Base-by-base conservation (phyloP, 495 filamentous ascomycete species). In the Cercophora scortea region DNA sequence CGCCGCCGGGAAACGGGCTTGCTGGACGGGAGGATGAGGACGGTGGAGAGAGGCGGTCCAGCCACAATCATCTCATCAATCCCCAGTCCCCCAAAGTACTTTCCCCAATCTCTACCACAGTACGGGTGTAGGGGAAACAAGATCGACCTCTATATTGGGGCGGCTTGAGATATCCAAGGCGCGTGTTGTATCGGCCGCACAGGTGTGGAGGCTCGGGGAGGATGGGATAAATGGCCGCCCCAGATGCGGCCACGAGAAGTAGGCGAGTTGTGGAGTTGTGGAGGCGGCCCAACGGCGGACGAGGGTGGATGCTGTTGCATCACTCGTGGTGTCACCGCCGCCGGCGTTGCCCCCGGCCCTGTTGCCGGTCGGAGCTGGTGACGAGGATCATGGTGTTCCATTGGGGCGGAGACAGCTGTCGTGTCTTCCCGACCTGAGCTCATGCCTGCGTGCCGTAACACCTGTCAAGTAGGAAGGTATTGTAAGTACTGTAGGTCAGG, bases 251-350 rank as follows among this genome's bases (percentile, higher is more conserved):
- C 56, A 15, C 41, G 2, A 38, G 13, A 38, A 44, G 25, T 47
- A 58, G 55, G 49, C 43, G 47, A 53, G 45, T 25, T 25, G 25
- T 25, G 25, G 25, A 25, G 25, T 25, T 49, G 48, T 53, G 60
- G 57, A 62, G 57, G 54, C 54, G 60, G 56, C 51, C 49, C 54
- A 55, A 40, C 50, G 54, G 56, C 56, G 55, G 60, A 53, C 59
- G 58, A 62, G 59, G 25, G 25, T 25, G 25, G 25, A 25, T 25
- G 25, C 25, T 25, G 19, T 47, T 53, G 51, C 35, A 36, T 35
- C 25, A 15, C 18, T 45, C 18, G 35, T 49, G 51, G 42, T 38
- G 36, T 38, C 36, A 38, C 36, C 36, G 36, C 9, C 36, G 36
- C 9, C 36, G 36, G n/a, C 25, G 25, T 25, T 25, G 25, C 25